Conservation (phyloP, 495 filamentous ascomycete species). For the Aspergillus heteromorphus region DNA sequence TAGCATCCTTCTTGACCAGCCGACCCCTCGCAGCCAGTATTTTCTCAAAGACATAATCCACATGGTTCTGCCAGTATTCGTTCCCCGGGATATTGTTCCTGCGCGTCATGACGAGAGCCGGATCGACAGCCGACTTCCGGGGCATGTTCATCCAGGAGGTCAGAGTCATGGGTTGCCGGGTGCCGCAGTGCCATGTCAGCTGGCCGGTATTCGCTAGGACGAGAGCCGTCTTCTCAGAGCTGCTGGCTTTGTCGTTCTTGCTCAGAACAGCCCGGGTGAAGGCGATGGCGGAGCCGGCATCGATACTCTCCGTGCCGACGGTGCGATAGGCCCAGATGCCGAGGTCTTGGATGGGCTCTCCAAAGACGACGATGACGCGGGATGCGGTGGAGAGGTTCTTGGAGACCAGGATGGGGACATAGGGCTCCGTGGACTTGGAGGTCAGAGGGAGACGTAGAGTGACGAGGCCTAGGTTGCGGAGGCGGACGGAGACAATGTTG, state of each 20-base stretch:
- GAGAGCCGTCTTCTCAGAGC: constrained; percentile 31
- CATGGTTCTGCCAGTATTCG: constrained; percentile 46
- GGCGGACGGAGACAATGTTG: constrained; percentile 52
- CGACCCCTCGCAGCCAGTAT: constrained; percentile 40
- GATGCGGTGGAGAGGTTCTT: constrained; percentile 49
- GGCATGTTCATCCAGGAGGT: constrained; percentile 48
- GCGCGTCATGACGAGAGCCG: constrained; percentile 23
- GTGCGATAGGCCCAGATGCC: constrained; percentile 69
- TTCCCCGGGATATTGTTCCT: constrained; percentile 57
- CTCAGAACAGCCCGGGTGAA: constrained; percentile 50
- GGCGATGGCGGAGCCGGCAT: constrained; percentile 58
- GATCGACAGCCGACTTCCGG: constrained; percentile 48
- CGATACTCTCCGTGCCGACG: constrained; percentile 53
- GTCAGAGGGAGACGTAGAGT: constrained; percentile 55
- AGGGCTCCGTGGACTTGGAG: constrained; percentile 39
- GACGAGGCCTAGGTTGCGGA: constrained; percentile 51
- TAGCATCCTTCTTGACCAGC: constrained; percentile 36
- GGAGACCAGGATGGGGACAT: constrained; percentile 64
- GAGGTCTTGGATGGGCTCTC: constrained; percentile 64
- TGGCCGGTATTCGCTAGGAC: constrained; percentile 71
- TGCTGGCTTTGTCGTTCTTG: background rate
- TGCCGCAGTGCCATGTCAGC: constrained; percentile 59
- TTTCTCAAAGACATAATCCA: constrained; percentile 57
- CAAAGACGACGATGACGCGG: constrained; percentile 70
- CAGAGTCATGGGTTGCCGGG: constrained; percentile 48